A percentile compares a stretch with the other conserved stretches of the same genome.
These are phyloP conservation scores for Furcasterigmium furcatum DNA, from an alignment of 2,329 filamentous ascomycete species.

Conservation along the genomic window DNA sequence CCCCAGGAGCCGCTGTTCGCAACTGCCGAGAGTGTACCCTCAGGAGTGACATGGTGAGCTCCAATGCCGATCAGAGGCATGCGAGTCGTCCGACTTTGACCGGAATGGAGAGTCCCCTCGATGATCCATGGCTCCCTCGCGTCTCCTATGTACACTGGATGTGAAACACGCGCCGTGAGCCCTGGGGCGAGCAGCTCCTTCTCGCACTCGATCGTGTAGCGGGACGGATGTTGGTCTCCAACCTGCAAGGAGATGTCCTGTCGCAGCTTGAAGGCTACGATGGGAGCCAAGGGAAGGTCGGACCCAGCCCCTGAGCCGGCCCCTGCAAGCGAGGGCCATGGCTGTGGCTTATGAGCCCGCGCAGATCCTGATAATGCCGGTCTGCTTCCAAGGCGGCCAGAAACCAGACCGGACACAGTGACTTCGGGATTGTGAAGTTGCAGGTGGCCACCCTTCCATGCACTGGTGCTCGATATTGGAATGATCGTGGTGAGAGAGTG, in stretches of 20 bases:
- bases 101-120: conserved; percentile 28
- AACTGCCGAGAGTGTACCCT: conserved; percentile 32
- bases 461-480: conserved; percentile 17
- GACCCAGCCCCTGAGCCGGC: background rate
- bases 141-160: conserved; percentile 23
- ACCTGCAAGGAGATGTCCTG: conserved; percentile 30
- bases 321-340: background rate
- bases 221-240: conserved; percentile 7
- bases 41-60: conserved; percentile 25
- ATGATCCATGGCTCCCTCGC: conserved; percentile 26
- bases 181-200: conserved; percentile 31
- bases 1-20: conserved; percentile 40
- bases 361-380: background rate
- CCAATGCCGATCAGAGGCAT: conserved; percentile 26
- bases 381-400: background rate
- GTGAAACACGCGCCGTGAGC: conserved; percentile 30
- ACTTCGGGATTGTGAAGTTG: background rate
- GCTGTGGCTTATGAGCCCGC: background rate
- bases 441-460: background rate
- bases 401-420: background rate
- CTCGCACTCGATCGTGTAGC: conserved; percentile 28
- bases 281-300: conserved; percentile 21
- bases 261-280: conserved; percentile 30
- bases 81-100: conserved; percentile 11
- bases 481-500: conserved; percentile 32